Conservation (phyloP, 805 yeast species). For the Crinitomyces ghanaensis region DNA sequence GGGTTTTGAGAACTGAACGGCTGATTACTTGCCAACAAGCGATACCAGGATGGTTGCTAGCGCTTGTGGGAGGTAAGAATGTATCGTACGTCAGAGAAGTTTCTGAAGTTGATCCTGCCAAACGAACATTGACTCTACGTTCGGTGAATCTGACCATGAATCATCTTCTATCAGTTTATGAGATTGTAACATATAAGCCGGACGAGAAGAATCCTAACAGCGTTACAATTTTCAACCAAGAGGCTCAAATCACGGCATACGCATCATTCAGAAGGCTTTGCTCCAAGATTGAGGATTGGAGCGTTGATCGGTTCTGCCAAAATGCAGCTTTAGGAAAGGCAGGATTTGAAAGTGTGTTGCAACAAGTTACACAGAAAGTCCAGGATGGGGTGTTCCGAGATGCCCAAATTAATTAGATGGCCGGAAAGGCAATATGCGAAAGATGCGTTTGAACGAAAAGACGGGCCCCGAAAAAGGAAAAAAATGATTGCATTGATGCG, state of each 20-base stretch:
- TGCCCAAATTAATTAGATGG: neutral
- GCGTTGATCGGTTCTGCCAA: constrained; percentile 75
- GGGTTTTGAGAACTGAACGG: constrained; percentile 58
- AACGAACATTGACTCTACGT: constrained; percentile 59
- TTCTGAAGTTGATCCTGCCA: constrained; percentile 63
- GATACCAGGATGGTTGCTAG: constrained; percentile 68
- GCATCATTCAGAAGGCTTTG: constrained; percentile 60
- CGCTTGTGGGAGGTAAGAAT: constrained; percentile 59
- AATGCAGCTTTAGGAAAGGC: constrained; percentile 72
- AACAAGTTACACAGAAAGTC: constrained; percentile 21
- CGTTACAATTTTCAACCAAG: constrained; percentile 61
- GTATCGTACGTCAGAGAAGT: constrained; percentile 80
- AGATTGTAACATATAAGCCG: constrained; percentile 74
- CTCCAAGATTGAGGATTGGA: constrained; percentile 84
- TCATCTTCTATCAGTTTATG: constrained; percentile 66
- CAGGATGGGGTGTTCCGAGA: constrained; percentile 18
- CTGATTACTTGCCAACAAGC: constrained; percentile 77
- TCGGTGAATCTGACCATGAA: constrained; percentile 81
- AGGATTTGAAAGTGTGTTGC: constrained; percentile 77
- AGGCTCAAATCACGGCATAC: constrained; percentile 82
- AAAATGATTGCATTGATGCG: no score
- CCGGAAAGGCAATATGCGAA: no score
- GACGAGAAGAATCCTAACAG: constrained; percentile 39
- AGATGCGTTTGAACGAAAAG: no score
- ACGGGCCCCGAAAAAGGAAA: no score